phyloP scores from a whole-genome alignment of 257 asterid genomes.

The Solanum pennellii region DNA sequence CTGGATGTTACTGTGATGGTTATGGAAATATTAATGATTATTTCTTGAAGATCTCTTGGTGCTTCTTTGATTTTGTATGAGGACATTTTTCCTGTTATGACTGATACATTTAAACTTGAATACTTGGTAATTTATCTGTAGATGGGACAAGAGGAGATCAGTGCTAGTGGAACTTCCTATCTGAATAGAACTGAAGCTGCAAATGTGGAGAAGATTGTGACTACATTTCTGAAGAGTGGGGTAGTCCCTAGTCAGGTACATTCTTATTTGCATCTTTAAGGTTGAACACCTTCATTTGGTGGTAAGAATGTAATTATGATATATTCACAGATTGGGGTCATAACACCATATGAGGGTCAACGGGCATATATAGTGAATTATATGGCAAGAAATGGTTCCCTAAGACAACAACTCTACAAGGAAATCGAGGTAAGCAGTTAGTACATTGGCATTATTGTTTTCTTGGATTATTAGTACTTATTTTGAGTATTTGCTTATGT shows the following conservation, averaged over 20 bases:
- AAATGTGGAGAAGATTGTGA: slow-evolving; percentile 92
- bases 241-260: slow-evolving; percentile 93
- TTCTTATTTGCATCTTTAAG: neutral
- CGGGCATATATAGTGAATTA: slow-evolving; percentile 96
- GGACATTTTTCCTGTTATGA: neutral
- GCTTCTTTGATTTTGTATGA: neutral
- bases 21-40: neutral
- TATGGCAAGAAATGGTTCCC: slow-evolving; percentile 93
- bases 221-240: slow-evolving; percentile 94
- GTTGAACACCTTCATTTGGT: neutral
- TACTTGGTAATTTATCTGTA: slow-evolving; percentile 11
- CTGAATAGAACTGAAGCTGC: slow-evolving; percentile 98
- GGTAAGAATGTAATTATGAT: neutral
- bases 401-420: slow-evolving; percentile 95
- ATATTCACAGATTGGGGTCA: slow-evolving; percentile 72
- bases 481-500: neutral
- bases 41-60: neutral
- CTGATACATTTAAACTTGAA: neutral
- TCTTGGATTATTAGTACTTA: neutral
- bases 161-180: slow-evolving; percentile 98
- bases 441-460: neutral
- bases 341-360: slow-evolving; percentile 99
- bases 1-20: neutral
- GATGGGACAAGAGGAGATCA: slow-evolving; percentile 99
- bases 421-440: slow-evolving; percentile 71